phyloP scores from a whole-genome alignment of 78 protist genomes.

The Cavenderia fasciculata region DNA sequence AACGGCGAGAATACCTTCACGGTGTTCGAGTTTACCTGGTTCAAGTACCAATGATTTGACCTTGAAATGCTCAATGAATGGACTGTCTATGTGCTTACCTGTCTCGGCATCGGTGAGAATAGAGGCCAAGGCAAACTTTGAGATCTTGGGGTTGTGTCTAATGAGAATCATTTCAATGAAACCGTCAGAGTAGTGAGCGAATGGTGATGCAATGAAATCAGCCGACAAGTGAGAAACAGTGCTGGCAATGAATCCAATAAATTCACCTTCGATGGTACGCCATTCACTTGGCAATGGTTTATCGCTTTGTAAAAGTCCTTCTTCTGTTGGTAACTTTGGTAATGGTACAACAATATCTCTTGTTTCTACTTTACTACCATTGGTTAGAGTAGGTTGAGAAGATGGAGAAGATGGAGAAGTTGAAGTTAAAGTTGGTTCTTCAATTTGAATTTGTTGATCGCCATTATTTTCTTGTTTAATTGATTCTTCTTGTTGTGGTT shows the following conservation, averaged over 20 bases:
- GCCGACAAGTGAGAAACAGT: conserved; percentile 52
- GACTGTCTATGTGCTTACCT: conserved; percentile 50
- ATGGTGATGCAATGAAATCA: conserved; percentile 65
- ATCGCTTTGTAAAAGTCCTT: neutral
- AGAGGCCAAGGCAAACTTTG: conserved; percentile 19
- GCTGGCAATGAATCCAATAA: conserved; percentile 52
- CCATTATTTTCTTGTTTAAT: too few relatives aligned
- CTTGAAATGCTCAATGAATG: conserved; percentile 33
- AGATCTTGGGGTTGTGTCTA: conserved; percentile 15
- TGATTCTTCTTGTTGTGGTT: too few relatives aligned
- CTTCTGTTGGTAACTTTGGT: conserved; percentile 1
- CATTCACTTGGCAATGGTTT: neutral
- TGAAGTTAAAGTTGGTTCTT: neutral
- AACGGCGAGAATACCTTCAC: conserved; percentile 46
- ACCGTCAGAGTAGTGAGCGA: conserved; percentile 65
- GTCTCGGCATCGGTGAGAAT: conserved; percentile 37
- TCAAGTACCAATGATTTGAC: conserved; percentile 42
- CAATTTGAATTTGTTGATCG: too few relatives aligned
- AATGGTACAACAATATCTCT: conserved; percentile 6
- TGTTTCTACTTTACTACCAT: neutral
- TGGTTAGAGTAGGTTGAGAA: neutral
- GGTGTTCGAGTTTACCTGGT: conserved; percentile 10
- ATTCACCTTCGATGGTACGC: conserved; percentile 47
- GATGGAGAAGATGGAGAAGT: neutral
- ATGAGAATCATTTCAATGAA: conserved; percentile 34